These are phyloP conservation scores for Pseudevernia furfuracea DNA, from an alignment of 495 filamentous ascomycete genomes.

Conservation along the genomic window DNA sequence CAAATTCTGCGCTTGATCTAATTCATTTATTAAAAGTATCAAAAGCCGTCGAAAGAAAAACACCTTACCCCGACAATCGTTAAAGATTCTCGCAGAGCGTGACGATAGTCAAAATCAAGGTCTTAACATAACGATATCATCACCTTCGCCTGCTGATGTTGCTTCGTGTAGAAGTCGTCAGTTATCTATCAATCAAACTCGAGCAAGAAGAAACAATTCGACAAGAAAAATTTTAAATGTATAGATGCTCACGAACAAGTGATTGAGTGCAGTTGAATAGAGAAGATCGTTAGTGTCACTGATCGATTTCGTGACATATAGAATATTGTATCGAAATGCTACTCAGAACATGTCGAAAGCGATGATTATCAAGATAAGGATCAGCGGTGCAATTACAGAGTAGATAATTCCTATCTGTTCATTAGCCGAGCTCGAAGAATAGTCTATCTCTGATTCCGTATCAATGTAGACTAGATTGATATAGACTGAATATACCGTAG, in stretches of 20 bases:
- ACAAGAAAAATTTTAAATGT: slow-evolving; percentile 70
- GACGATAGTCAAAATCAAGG: too few relatives aligned
- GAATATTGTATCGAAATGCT: slow-evolving; percentile 68
- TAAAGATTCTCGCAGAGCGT: too few relatives aligned
- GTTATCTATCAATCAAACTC: too few relatives aligned
- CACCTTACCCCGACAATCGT: slow-evolving; percentile 6
- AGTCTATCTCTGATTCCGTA: slow-evolving; percentile 8
- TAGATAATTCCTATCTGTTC: slow-evolving; percentile 52
- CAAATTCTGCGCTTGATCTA: slow-evolving; percentile 20
- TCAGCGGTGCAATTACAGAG: slow-evolving; percentile 65
- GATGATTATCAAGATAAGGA: slow-evolving; percentile 66
- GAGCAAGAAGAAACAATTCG: slow-evolving; percentile 55
- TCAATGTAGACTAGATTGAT: slow-evolving; percentile 74
- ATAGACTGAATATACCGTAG: slow-evolving; percentile 68
- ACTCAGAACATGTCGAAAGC: slow-evolving; percentile 71
- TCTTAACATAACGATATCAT: too few relatives aligned
- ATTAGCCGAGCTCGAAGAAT: background rate
- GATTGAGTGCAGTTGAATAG: slow-evolving; percentile 75
- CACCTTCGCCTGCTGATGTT: too few relatives aligned
- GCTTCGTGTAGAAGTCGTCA: too few relatives aligned
- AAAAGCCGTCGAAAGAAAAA: slow-evolving; percentile 21
- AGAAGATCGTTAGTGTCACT: slow-evolving; percentile 67
- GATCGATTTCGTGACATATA: slow-evolving; percentile 64
- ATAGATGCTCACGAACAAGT: slow-evolving; percentile 75
- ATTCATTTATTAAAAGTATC: too few relatives aligned